These are phyloP conservation scores for Hysterium pulicare DNA, from an alignment of 2,329 filamentous ascomycete genomes.

Conservation along the genomic window DNA sequence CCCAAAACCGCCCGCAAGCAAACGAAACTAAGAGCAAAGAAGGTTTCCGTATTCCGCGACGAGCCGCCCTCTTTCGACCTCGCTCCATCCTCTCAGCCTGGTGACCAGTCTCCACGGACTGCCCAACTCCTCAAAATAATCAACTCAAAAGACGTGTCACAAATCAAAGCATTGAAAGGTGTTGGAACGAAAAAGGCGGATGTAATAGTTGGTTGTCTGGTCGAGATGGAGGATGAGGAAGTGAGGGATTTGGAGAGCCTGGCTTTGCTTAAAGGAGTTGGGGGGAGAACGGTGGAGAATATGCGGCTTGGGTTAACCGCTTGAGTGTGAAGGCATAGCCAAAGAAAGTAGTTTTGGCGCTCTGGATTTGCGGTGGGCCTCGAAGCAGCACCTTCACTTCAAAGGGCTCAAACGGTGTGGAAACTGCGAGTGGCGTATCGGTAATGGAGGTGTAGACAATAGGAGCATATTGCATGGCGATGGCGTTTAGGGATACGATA, in stretches of 20 bases:
- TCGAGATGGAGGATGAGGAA: slow-evolving; percentile 45
- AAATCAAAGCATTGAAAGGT: slow-evolving; percentile 65
- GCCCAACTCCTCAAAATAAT: slow-evolving; percentile 65
- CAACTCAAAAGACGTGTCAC: slow-evolving; percentile 65
- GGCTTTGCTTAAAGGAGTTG: slow-evolving; percentile 48
- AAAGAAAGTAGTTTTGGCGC: too few relatives aligned
- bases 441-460: too few relatives aligned
- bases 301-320: slow-evolving; percentile 43
- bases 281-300: slow-evolving; percentile 49
- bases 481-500: too few relatives aligned
- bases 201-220: slow-evolving; percentile 47
- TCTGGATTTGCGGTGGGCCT: too few relatives aligned
- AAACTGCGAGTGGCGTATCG: too few relatives aligned
- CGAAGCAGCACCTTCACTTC: too few relatives aligned
- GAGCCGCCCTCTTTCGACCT: slow-evolving; percentile 1
- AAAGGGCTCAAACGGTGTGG: too few relatives aligned
- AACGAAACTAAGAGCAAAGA: slow-evolving; percentile 26
- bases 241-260: slow-evolving; percentile 42
- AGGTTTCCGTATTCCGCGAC: slow-evolving; percentile 39
- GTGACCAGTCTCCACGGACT: slow-evolving; percentile 53
- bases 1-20: slow-evolving; percentile 34
- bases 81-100: slow-evolving; percentile 8
- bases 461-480: too few relatives aligned
- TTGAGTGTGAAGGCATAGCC: too few relatives aligned
- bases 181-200: slow-evolving; percentile 70